Evolutionary conservation across 2,329 filamentous ascomycete genomes (phyloP), one percentile per base, ranked within the genome.

Genomic region (Pseudogymnoascus sp.): DNA sequence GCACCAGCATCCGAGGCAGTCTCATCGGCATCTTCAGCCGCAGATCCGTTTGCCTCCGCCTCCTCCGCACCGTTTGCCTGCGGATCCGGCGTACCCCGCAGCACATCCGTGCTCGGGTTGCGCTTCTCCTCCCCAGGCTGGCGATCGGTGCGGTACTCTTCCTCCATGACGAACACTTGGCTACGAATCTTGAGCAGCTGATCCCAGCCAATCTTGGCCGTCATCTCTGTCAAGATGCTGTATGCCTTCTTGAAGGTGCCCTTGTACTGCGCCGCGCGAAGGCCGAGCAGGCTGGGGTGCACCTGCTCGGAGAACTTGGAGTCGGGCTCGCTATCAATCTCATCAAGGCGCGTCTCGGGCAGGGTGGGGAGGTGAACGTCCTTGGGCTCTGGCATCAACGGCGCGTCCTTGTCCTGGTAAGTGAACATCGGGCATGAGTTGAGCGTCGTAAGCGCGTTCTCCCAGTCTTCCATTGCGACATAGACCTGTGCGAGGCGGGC

Each of bases 401-500:
- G 95, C 5, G 92, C 89, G 74, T 99, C 95, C 76, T 97, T 97
- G 76, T 99, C 95, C 76, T 97, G 95, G 75, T 99, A 97, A 6
- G 95, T 99, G 76, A 99, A 99, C 95, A 99, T 99, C 7, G 95
- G 95, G 75, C 95, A 99, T 16, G 95, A 99, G 77, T 99, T 99
- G 61, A 99, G 82, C 3, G 95, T 97, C 4, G 96, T 87, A 24
- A 99, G 82, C 0, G 95, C 95, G 69, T 97, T 86, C 72, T 97
- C 95, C 92, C 95, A 99, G 73, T 96, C 91, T 74, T 99, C 95
- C 77, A 96, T 85, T 60, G 88, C 85, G 63, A 97, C 90, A 70
- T 99, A 99, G 33, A 97, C 89, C 73, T 97, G 91, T 2, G 93
- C 93, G 67, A 99, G 77, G 64, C 93, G 84, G 64, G 95, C 93